Conservation (phyloP, 2,329 filamentous ascomycete genomes). For the Macroventuria anomochaeta region DNA sequence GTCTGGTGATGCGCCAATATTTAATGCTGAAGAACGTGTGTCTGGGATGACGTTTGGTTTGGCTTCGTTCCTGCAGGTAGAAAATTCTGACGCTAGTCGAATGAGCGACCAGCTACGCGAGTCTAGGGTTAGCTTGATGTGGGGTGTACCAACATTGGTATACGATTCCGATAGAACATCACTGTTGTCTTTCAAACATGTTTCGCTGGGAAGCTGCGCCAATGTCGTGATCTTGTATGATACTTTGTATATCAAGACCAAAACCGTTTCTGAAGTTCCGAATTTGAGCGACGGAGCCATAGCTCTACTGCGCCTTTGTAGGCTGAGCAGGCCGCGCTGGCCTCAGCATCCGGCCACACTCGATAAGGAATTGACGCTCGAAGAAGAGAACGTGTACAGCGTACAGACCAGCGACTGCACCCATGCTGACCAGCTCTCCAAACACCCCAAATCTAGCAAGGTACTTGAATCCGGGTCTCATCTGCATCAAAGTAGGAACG, state of each 20-base stretch:
- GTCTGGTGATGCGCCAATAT: conserved; percentile 33
- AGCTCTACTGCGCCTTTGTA: background rate
- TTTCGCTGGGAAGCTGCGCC: background rate
- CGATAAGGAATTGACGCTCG: conserved; percentile 41
- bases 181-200: background rate
- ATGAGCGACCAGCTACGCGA: conserved; percentile 9
- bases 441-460: conserved; percentile 48
- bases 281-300: too few relatives aligned
- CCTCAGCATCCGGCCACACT: conserved; percentile 46
- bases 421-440: conserved; percentile 51
- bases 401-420: conserved; percentile 46
- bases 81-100: conserved; percentile 28
- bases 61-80: conserved; percentile 18
- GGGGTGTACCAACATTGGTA: conserved; percentile 9
- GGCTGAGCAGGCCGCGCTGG: conserved; percentile 12
- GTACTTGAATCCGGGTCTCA: conserved; percentile 28
- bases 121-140: conserved; percentile 9
- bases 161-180: background rate
- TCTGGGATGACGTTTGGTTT: conserved; percentile 28
- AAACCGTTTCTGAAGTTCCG: background rate
- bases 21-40: conserved; percentile 17
- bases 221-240: background rate
- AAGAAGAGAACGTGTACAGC: conserved; percentile 43
- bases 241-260: background rate
- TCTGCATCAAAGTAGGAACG: conserved; percentile 47